Base-by-base conservation (phyloP, 2,329 filamentous ascomycete species). In the Scolecobasidium constrictum region DNA sequence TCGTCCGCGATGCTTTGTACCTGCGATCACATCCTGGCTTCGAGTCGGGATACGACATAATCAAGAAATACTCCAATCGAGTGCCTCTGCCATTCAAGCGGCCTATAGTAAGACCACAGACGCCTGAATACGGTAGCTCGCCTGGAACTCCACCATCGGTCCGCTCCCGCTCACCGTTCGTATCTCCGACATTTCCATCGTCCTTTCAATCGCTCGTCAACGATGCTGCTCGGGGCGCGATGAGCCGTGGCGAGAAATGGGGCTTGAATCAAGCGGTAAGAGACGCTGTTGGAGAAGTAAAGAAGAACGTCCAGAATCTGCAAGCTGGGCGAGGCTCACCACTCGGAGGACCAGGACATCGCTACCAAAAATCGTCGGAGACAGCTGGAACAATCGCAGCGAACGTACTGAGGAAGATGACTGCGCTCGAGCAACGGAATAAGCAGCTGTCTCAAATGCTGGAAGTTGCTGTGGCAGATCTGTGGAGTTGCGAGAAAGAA, bases 1-100 rank as follows among this genome's bases (percentile, higher is more conserved):
- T 96, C 52, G 83, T 94, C 37, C 76, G 86, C 45, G 92, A 98
- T 61, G 92, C 87, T 1, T 60, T 92, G 3, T 86, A 82, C 53
- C 69, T 93, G 3, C 71, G 71, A 35, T 69, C 78, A 33, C 79
- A 88, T 54, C 69, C 83, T 23, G 72, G 73, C 45, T 54, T 67
- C 2, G 63, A 72, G 12, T 81, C 82, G 4, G 83, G 81, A 9
- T 69, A 72, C 16, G 66, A 73, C 6, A 68, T 90, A 15, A 78
- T 90, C 17, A 64, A 71, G 48, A 86, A 86, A 49, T 86, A 90
- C 56, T 83, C 81, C 1, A 63, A 64, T 18, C 57, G 61, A 50
- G 59, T 62, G 16, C 54, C 65, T 4, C 47, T 49, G 5, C 52
- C 58, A 16, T 48, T 54, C 33, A 21, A 28, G 13, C 36, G 17